Percentiles rank a stretch among this genome's conserved stretches.
Conservation (phyloP, 2,329 filamentous ascomycete genomes). For the Calycina herbarum region DNA sequence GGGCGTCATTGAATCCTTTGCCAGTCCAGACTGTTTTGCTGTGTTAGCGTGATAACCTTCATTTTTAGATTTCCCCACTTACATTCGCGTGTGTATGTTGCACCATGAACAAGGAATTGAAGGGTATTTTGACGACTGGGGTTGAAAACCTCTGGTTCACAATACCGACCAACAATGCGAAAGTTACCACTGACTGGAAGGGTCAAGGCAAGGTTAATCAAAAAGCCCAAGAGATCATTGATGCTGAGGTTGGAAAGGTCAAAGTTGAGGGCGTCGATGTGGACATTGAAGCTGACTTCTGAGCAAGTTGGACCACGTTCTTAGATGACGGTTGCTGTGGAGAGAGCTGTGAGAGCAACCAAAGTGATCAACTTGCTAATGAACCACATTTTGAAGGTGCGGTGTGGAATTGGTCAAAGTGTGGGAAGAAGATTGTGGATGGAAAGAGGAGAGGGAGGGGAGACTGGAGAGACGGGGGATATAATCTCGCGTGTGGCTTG, state of each 20-base stretch:
- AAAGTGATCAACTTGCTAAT: not conserved
- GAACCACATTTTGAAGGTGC: not conserved
- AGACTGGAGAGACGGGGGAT: not conserved
- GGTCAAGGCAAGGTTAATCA: not conserved
- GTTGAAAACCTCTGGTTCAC: slow-evolving; percentile 20
- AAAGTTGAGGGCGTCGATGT: not conserved
- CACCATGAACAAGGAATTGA: slow-evolving; percentile 32
- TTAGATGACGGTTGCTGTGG: not conserved
- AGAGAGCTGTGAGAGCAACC: not conserved
- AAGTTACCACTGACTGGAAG: slow-evolving; percentile 16
- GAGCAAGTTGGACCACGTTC: not conserved
- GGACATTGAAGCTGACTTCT: not conserved
- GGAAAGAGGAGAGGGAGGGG: not conserved
- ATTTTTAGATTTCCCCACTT: slow-evolving; percentile 6
- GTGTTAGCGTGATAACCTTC: not conserved
- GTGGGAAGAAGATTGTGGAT: not conserved
- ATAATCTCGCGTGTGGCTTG: not conserved
- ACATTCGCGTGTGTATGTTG: slow-evolving; percentile 27
- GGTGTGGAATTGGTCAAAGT: not conserved
- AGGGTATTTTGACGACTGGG: slow-evolving; percentile 19
- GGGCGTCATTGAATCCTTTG: slow-evolving; percentile 17
- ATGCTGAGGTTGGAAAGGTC: not conserved
- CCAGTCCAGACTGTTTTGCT: slow-evolving; percentile 25
- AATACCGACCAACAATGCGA: slow-evolving; percentile 26
- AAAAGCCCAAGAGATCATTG: not conserved